Conservation (phyloP, 2,329 filamentous ascomycete species). For the Colletotrichum simmondsii region DNA sequence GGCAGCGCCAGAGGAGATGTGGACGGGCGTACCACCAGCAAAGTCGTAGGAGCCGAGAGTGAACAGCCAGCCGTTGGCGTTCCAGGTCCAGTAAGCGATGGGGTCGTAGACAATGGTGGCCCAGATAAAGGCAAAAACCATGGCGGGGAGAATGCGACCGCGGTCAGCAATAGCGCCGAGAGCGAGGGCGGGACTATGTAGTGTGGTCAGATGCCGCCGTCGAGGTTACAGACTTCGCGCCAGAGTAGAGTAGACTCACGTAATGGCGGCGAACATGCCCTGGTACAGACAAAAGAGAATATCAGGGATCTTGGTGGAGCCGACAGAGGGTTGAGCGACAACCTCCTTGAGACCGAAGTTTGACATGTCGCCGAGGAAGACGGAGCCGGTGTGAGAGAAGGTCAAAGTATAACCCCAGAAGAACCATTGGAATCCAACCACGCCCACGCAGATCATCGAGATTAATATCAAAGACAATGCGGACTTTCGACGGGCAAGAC, state of each 20-base stretch:
- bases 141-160: slow-evolving; percentile 69
- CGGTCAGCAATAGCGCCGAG: slow-evolving; percentile 71
- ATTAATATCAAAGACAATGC: slow-evolving; percentile 88
- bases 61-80: slow-evolving; percentile 77
- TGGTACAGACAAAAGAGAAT: slow-evolving; percentile 88
- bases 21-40: slow-evolving; percentile 79
- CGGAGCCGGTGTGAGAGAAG: slow-evolving; percentile 83
- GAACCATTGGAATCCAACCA: slow-evolving; percentile 93
- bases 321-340: slow-evolving; percentile 79
- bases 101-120: slow-evolving; percentile 78
- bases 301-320: slow-evolving; percentile 78
- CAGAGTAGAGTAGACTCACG: slow-evolving; percentile 64
- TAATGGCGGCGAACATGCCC: slow-evolving; percentile 90
- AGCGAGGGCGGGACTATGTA: slow-evolving; percentile 63
- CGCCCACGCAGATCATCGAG: slow-evolving; percentile 81
- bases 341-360: slow-evolving; percentile 87
- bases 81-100: slow-evolving; percentile 84
- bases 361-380: slow-evolving; percentile 81
- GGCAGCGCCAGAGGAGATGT: slow-evolving; percentile 78
- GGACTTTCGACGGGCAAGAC: slow-evolving; percentile 88
- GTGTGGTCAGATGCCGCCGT: slow-evolving; percentile 12
- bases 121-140: slow-evolving; percentile 78
- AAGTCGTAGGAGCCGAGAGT: slow-evolving; percentile 78
- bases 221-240: background rate
- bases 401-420: slow-evolving; percentile 93